Evolutionary conservation across 2,329 filamentous ascomycete species (phyloP).

Genomic region (Zymoseptoria ardabiliae): DNA sequence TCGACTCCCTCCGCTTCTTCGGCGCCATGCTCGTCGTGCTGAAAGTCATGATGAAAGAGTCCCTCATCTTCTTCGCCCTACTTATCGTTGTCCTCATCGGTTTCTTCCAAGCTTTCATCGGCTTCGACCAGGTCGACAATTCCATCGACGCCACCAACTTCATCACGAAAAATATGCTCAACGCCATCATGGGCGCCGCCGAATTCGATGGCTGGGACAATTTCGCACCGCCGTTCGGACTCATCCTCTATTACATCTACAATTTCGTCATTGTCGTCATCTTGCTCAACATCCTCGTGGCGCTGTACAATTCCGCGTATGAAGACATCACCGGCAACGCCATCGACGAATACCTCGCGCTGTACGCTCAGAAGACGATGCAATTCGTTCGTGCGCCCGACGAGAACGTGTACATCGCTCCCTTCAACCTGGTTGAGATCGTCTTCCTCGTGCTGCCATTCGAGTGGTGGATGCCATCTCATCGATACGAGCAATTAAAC

Average conservation of each 20-base stretch:
- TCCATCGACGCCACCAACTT: slow-evolving; percentile 55
- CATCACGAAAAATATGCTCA: slow-evolving; percentile 75
- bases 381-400: slow-evolving; percentile 94
- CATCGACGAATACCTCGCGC: slow-evolving; percentile 87
- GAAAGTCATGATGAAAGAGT: slow-evolving; percentile 62
- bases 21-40: slow-evolving; percentile 96
- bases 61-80: slow-evolving; percentile 91
- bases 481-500: slow-evolving; percentile 71
- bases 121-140: slow-evolving; percentile 77
- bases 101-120: slow-evolving; percentile 91
- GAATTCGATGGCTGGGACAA: slow-evolving; percentile 85
- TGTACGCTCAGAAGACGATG: slow-evolving; percentile 91
- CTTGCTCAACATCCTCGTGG: slow-evolving; percentile 91
- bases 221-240: slow-evolving; percentile 86
- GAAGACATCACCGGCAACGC: slow-evolving; percentile 90
- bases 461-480: slow-evolving; percentile 89
- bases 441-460: slow-evolving; percentile 69
- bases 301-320: slow-evolving; percentile 93
- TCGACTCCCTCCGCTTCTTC: slow-evolving; percentile 92
- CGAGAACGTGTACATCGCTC: slow-evolving; percentile 96
- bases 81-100: slow-evolving; percentile 74
- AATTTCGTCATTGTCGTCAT: slow-evolving; percentile 96
- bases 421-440: slow-evolving; percentile 89
- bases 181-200: slow-evolving; percentile 83
- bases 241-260: slow-evolving; percentile 95